Percentiles rank a stretch among this genome's conserved stretches.
These are phyloP conservation scores for Spinacia oleracea DNA, from an alignment of 179 eudicot species.

Conservation along the genomic window DNA sequence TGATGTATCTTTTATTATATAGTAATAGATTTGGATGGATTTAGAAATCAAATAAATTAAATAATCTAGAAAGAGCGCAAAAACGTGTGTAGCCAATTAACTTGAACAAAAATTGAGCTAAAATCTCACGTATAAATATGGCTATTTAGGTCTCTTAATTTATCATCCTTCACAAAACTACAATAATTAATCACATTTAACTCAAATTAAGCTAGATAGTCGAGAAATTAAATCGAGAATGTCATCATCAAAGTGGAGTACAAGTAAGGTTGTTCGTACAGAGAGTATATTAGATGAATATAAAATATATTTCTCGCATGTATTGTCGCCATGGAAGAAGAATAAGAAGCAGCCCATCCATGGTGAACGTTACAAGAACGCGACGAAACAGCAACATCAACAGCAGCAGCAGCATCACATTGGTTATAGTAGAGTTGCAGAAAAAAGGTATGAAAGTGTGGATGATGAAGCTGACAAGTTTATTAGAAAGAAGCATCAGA, in stretches of 20 bases:
- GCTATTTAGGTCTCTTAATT: not conserved
- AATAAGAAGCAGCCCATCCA: conserved; percentile 1
- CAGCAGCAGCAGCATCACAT: not conserved
- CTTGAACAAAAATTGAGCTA: not conserved
- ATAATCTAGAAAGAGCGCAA: not conserved
- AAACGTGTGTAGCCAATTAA: not conserved
- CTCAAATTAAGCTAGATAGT: not conserved
- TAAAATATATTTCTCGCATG: conserved; percentile 31
- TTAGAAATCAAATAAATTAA: not conserved
- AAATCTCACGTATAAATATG: conserved; percentile 1
- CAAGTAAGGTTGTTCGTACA: conserved; percentile 12
- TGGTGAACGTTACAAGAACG: conserved; percentile 1
- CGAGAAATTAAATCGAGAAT: no score
- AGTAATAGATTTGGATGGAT: no score
- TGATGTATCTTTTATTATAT: no score
- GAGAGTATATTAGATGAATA: conserved; percentile 31
- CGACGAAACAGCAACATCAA: not conserved
- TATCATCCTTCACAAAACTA: not conserved
- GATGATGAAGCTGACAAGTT: conserved; percentile 18
- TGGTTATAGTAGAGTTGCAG: not conserved
- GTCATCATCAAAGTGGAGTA: conserved; percentile 13
- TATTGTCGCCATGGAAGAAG: conserved; percentile 28
- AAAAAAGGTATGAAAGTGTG: not conserved
- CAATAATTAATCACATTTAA: not conserved
- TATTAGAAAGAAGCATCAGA: conserved; percentile 24